Evolutionary conservation across 148 eudicot genomes (phyloP), one percentile per base, ranked within the genome.

Genomic region (Camellia sinensis): DNA sequence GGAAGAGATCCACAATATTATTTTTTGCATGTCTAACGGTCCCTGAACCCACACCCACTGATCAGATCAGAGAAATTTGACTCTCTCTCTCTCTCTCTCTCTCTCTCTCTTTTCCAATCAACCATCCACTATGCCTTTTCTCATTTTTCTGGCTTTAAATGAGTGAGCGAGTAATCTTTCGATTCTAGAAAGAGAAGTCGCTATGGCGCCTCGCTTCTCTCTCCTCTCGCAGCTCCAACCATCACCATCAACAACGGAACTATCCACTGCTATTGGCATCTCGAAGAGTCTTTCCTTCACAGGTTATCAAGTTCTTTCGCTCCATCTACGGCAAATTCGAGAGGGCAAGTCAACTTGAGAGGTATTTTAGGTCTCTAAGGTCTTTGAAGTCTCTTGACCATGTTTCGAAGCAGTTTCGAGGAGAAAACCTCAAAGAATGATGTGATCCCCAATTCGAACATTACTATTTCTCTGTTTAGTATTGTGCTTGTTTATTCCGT

Each of bases 331-430:
- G 67, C 90, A 46, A 75, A 53, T 71, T 72, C 73, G 71, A 54
- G 71, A n/a, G 78, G 68, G 12, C n/a, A 67, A 54, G 69, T 62
- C 78, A 10, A 8, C 78, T 79, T 63, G 76, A 83, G 84, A 86
- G 85, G 48, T 83, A 80, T 54, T 81, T 85, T 79, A 89, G 80
- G 85, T 75, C 87, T 48, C 85, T 88, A 6, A 89, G 89, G 54
- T 81, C 88, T 80, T 81, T 73, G 29, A 85, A 89, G 40, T 75
- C 93, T 7, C 75, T 89, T 2, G 90, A 92, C 62, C 88, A 86
- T 67, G 90, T 94, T 29, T 95, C 98, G 5, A 89, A 91, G 85
- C 91, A 90, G 79, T 94, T 94, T 73, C 79, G 95, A 63, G 81
- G 87, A 80, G 95, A 89, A 19, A 91, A 92, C 48, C 87, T 93